Evolutionary conservation across 169 alveolate genomes (phyloP), one percentile per base, ranked within the genome.

Genomic region (Eimeria falciformis): DNA sequence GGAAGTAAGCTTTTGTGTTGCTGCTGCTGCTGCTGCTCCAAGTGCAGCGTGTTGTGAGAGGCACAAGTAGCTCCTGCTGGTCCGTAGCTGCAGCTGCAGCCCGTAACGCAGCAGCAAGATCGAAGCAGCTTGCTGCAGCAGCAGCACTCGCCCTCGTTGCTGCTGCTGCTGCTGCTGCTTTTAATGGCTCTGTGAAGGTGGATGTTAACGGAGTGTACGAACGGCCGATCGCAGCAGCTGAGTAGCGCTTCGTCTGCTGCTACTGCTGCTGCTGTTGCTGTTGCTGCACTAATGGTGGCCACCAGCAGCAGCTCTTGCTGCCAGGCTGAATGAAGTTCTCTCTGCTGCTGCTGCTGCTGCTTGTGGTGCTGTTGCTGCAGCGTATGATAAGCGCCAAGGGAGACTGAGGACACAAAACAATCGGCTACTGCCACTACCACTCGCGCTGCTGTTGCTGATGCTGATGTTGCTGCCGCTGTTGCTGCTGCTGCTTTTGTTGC

Each of bases 151-250:
- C 45, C 68, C n/a, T 2, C 40, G 68, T 1, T 23, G 46, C 68
- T 47, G 86, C 86, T 75, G 68, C 86, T 75, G 86, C 86, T 45
- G 86, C 86, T 75, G 86, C 86, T 75, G 86, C 46, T 45, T 46
- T 27, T 1, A 62, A 18, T 29, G 12, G 68, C 25, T 45, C 43
- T 75, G 68, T 75, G 68, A 45, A 75, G 43, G 68, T 40, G 68
- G n/a, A 75, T 23, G 45, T 29, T 75, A 46, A 75, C 86, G 68
- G 86, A 66, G 66, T 75, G 86, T 45, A 75, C 23, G 86, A 75
- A 75, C 66, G 25, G 86, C 62, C 68, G 37, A 6, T 75, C 86
- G 45, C 86, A 18, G 86, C 86, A 21, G 86, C 86, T 75, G 46
- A 18, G n/a, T 62, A 75, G 29, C 9, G 21, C 45, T 5, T 75